Evolutionary conservation across 2,329 filamentous ascomycete genomes (phyloP), one percentile per base, ranked within the genome.

Genomic region (Aspergillus sp.): DNA sequence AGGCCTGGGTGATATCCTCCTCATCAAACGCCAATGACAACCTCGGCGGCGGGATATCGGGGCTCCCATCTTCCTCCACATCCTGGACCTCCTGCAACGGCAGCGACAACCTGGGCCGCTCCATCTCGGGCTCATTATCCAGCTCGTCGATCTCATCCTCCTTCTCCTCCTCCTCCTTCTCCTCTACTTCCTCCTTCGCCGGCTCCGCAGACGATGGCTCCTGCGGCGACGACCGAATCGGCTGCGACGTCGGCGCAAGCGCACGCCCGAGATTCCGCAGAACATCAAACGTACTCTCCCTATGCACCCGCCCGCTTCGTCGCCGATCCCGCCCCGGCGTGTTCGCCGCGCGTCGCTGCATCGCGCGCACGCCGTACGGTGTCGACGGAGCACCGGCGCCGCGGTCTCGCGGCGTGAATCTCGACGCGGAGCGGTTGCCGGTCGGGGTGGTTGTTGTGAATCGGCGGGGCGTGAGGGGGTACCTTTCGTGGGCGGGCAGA

Each of bases 241-340:
- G 61, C 36, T 61, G 55, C 2, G 64, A 67, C n/a, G 57, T 47
- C 10, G 63, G 66, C 1, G 70, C 70, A 29, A 74, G 61, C n/a
- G 63, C 66, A 61, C 59, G 69, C 32, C 71, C 71, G 6, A 75
- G 50, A 33, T 70, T 67, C 29, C 64, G 59, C 32, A 75, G 48
- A 15, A 71, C 63, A 45, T 74, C 69, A 42, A 73, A 66, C 4
- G 71, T 71, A 5, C 72, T 74, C 47, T 74, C 71, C 25, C 70
- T 55, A 44, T 70, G 64, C 34, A 67, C 42, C 20, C 68, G 57
- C 15, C 64, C 64, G 38, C 69, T 73, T 39, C 66, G 60, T 34
- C 69, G 53, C 28, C 66, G 61, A 43, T 69, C 61, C 8, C 67
- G 63, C 20, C 57, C 61, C 13, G 70, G 68, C 2, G 69, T 72